Evolutionary conservation across 2,329 filamentous ascomycete species (phyloP), one percentile per base, ranked within the genome.

Genomic region (Colletotrichum sp.): DNA sequence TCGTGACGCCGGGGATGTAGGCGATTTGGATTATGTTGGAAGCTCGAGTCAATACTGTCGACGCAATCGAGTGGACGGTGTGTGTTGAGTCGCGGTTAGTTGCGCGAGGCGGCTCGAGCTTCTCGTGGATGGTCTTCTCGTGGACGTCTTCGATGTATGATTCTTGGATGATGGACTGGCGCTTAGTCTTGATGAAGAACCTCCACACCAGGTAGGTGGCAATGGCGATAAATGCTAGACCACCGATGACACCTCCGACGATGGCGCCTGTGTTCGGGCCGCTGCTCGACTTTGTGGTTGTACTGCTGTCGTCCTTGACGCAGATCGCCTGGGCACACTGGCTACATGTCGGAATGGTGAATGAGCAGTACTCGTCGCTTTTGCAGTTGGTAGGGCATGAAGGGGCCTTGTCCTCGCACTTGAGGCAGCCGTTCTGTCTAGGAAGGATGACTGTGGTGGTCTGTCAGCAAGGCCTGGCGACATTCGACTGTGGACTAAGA

Each of bases 11-110:
- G 16, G 97, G 97, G 77, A 99, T 98, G 83, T 98, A 99, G 70
- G 97, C 97, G 84, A 99, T 99, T 85, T 98, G 97, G 79, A 99
- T 99, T 82, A 99, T 96, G 86, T 99, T 99, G 80, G 97, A 98
- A 63, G 97, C 97, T 75, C 97, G 93, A 21, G 97, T 98, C 74
- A 98, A 90, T 73, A 98, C 95, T 31, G 96, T 98, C 12, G 96
- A 98, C 18, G 97, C 97, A 81, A 99, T 95, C 15, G 96, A 98
- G 79, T 93, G 90, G 69, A 96, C 93, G n/a, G 94, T 94, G 81
- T 97, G 92, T 58, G 94, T 94, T 13, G 96, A 97, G 69, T 93
- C 90, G 78, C 95, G 89, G 76, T 92, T 88, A 78, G 91, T 89
- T 76, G 88, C 83, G 77, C 87, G 85, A 29, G 63, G 63, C 77